A percentile compares a stretch with the other conserved stretches of the same genome.
These are phyloP conservation scores for Dioscorea cayenensis DNA, from an alignment of 116 monocot species.

Conservation along the genomic window DNA sequence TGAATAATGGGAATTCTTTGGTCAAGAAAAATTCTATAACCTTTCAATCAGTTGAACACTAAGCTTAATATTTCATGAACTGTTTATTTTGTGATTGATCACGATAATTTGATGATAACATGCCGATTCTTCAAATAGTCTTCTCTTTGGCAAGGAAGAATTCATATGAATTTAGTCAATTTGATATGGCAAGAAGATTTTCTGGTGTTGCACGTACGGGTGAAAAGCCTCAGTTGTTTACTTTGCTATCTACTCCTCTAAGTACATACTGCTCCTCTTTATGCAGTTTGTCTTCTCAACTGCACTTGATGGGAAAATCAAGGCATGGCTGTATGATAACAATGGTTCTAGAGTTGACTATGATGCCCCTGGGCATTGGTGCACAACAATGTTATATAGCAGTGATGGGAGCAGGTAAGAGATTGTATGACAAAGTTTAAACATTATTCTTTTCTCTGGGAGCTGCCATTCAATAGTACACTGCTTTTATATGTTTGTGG, in stretches of 20 bases:
- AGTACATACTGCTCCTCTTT: background rate
- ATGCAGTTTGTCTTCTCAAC: slow-evolving; percentile 69
- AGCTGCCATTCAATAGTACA: background rate
- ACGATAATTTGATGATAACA: no score
- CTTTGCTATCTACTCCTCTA: background rate
- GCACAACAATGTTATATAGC: slow-evolving; percentile 68
- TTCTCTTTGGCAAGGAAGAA: no score
- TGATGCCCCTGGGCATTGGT: slow-evolving; percentile 70
- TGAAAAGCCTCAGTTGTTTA: background rate
- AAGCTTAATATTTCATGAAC: no score
- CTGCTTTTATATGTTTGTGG: slow-evolving; percentile 3
- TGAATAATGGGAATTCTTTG: no score
- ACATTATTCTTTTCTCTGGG: background rate
- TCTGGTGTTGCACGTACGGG: background rate
- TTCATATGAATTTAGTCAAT: no score
- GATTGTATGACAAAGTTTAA: background rate
- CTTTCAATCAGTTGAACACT: no score
- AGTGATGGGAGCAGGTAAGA: slow-evolving; percentile 62
- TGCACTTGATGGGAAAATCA: slow-evolving; percentile 69
- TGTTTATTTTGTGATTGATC: no score
- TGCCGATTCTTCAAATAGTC: no score
- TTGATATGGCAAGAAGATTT: no score
- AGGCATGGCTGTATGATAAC: slow-evolving; percentile 76
- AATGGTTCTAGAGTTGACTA: slow-evolving; percentile 61
- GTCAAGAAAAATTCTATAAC: no score